A percentile compares a stretch with the other conserved stretches of the same genome.
These are phyloP conservation scores for Xylariaceae sp. DNA, from an alignment of 2,329 filamentous ascomycete species.

Conservation along the genomic window DNA sequence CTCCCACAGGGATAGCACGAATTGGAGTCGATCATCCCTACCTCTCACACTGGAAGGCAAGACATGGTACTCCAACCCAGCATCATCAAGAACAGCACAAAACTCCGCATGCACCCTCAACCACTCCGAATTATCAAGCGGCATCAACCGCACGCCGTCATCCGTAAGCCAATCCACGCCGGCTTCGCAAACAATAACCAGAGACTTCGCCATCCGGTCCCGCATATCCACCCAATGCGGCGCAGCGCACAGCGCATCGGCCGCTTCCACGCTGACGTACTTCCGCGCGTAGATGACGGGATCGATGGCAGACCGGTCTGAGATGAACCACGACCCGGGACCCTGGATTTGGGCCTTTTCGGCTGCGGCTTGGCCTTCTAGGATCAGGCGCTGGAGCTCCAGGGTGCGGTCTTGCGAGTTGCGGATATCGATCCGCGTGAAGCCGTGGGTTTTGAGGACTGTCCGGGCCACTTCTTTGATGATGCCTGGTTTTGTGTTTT, in stretches of 20 bases:
- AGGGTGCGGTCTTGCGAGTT: slow-evolving; percentile 3
- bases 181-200: slow-evolving; percentile 11
- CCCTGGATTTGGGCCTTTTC: not conserved
- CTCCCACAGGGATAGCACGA: slow-evolving; percentile 7
- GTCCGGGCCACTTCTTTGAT: slow-evolving; percentile 11
- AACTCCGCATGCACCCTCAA: slow-evolving; percentile 1
- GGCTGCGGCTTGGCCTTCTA: slow-evolving; percentile 7
- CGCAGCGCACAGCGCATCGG: not conserved
- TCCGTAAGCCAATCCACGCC: slow-evolving; percentile 8
- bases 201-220: slow-evolving; percentile 6
- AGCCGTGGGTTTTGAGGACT: slow-evolving; percentile 1
- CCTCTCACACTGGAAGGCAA: not conserved
- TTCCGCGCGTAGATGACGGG: slow-evolving; percentile 8
- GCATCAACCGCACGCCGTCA: slow-evolving; percentile 10
- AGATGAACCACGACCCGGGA: slow-evolving; percentile 9
- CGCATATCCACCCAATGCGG: not conserved
- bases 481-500: not conserved
- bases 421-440: slow-evolving; percentile 8
- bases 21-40: slow-evolving; percentile 8
- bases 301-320: slow-evolving; percentile 11
- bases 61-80: slow-evolving; percentile 1
- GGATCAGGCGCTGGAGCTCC: slow-evolving; percentile 5
- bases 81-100: not conserved
- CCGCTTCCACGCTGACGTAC: slow-evolving; percentile 2
- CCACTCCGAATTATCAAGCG: slow-evolving; percentile 8